Conservation (phyloP, 116 monocot genomes). For the Dioscorea cayenensis region DNA sequence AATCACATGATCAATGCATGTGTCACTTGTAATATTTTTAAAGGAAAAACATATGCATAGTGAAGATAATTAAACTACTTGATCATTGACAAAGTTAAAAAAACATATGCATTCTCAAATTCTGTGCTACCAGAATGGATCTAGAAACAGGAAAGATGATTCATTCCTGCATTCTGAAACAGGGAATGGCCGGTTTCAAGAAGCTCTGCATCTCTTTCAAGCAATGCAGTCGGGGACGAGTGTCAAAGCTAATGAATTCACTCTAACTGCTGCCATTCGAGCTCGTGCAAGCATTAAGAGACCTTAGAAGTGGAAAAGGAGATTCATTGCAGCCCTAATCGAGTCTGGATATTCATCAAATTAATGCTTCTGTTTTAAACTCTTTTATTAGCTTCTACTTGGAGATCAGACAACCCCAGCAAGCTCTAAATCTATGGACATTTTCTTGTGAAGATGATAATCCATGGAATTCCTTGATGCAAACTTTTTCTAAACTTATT, state of each 20-base stretch:
- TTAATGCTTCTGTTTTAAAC: slow-evolving; percentile 23
- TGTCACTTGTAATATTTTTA: too few relatives aligned
- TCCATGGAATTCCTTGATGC: slow-evolving; percentile 14
- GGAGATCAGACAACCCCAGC: background rate
- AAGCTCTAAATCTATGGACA: slow-evolving; percentile 13
- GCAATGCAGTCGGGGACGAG: slow-evolving; percentile 23
- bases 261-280: slow-evolving; percentile 25
- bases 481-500: slow-evolving; percentile 13
- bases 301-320: slow-evolving; percentile 15
- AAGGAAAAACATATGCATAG: too few relatives aligned
- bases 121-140: slow-evolving; percentile 22
- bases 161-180: slow-evolving; percentile 29
- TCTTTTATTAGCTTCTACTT: slow-evolving; percentile 21
- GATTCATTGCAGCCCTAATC: slow-evolving; percentile 34
- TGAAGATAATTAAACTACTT: too few relatives aligned
- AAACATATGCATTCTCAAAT: slow-evolving; percentile 34
- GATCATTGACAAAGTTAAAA: too few relatives aligned
- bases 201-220: slow-evolving; percentile 31
- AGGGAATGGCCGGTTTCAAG: slow-evolving; percentile 20
- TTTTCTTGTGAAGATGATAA: background rate
- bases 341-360: slow-evolving; percentile 20
- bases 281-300: slow-evolving; percentile 25
- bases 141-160: slow-evolving; percentile 25
- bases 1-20: too few relatives aligned
- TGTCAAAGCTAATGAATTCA: slow-evolving; percentile 39